These are phyloP conservation scores for Blakeslea trispora DNA, from an alignment of 371 early-diverging fungal genomes.

Conservation along the genomic window DNA sequence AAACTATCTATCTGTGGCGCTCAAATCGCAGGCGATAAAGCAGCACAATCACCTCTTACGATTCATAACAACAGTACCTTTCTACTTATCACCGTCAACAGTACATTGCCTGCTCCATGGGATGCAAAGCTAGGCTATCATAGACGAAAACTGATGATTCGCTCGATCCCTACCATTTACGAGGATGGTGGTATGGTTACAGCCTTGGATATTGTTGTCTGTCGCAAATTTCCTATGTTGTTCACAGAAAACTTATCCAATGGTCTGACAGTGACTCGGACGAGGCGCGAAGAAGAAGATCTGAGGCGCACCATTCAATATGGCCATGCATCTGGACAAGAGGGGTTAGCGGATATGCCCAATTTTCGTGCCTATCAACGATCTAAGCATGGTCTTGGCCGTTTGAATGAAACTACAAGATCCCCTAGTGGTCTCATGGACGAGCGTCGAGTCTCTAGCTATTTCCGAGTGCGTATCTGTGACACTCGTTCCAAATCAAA, in stretches of 20 bases:
- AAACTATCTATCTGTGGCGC: conserved; percentile 74
- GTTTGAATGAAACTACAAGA: not conserved
- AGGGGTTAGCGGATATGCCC: conserved; percentile 14
- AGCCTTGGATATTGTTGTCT: conserved; percentile 67
- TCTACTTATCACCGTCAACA: conserved; percentile 59
- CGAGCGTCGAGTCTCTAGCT: conserved; percentile 48
- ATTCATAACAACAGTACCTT: conserved; percentile 14
- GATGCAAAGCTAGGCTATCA: conserved; percentile 71
- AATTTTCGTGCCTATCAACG: conserved; percentile 21
- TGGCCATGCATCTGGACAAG: conserved; percentile 4
- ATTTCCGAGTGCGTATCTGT: conserved; percentile 53
- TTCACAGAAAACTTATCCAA: conserved; percentile 58
- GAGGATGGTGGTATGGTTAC: conserved; percentile 74
- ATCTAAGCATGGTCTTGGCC: not conserved
- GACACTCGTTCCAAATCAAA: conserved; percentile 31
- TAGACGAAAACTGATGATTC: conserved; percentile 38
- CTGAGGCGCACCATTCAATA: conserved; percentile 32
- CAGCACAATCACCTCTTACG: conserved; percentile 37
- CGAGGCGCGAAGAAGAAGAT: conserved; percentile 61
- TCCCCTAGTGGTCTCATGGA: conserved; percentile 23
- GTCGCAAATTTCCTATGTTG: conserved; percentile 63
- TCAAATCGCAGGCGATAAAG: conserved; percentile 47
- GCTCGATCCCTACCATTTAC: conserved; percentile 41
- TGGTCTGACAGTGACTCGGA: conserved; percentile 50
- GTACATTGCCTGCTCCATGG: conserved; percentile 67